Evolutionary conservation across 495 filamentous ascomycete genomes (phyloP).

Genomic region (Friedmanniomyces simplex): DNA sequence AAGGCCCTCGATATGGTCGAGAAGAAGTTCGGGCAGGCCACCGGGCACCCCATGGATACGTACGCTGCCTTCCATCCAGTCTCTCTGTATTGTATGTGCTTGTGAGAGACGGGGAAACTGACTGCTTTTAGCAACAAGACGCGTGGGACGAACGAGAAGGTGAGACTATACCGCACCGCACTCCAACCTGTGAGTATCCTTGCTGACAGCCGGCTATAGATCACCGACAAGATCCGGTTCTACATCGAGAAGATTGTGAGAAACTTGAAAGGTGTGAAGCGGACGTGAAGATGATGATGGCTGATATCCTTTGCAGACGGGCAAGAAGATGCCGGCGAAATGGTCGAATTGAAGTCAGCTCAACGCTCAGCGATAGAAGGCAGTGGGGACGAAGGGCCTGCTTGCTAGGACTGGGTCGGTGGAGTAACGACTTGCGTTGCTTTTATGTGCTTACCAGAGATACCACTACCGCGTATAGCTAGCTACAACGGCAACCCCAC

Average conservation of each 20-base stretch:
- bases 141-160: slow-evolving; percentile 10
- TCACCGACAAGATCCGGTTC: slow-evolving; percentile 13
- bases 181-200: not conserved
- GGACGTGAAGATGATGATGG: too few species aligned
- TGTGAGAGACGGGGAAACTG: too few species aligned
- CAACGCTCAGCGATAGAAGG: not conserved
- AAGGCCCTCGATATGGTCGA: not conserved
- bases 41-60: not conserved
- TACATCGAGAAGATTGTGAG: slow-evolving; percentile 17
- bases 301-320: slow-evolving; percentile 1
- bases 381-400: not conserved
- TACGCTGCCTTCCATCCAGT: too few species aligned
- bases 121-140: slow-evolving; percentile 1
- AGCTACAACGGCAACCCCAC: too few species aligned
- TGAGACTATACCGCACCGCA: not conserved
- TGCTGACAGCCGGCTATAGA: not conserved
- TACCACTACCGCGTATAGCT: not conserved
- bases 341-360: slow-evolving; percentile 10
- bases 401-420: not conserved
- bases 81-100: too few species aligned
- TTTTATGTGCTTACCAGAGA: slow-evolving; percentile 3
- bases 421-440: not conserved
- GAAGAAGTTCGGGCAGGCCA: not conserved
- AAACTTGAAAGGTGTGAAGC: too few species aligned
- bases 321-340: slow-evolving; percentile 18